phyloP scores from a whole-genome alignment of 2,329 filamentous ascomycete genomes.

The Pseudocercospora pini-densiflorae region DNA sequence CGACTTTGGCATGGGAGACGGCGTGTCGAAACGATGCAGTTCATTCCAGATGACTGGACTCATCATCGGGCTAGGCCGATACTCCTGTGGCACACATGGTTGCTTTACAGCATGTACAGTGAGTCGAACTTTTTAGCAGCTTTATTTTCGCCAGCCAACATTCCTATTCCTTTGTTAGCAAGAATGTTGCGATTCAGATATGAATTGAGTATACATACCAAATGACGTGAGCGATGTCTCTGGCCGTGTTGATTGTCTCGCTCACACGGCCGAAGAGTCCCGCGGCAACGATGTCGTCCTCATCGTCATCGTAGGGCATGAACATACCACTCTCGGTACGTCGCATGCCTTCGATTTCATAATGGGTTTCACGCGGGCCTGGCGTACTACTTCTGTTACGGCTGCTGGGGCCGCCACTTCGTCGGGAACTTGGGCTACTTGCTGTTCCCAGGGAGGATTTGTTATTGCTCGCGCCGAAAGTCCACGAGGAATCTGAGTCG shows the following conservation, averaged over 20 bases:
- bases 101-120: not conserved
- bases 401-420: constrained; percentile 42
- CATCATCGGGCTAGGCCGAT: not conserved
- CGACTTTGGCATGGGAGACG: not conserved
- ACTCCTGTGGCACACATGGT: not conserved
- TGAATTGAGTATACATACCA: constrained; percentile 45
- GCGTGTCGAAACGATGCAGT: not conserved
- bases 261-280: constrained; percentile 79
- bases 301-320: constrained; percentile 78
- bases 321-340: constrained; percentile 88
- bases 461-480: constrained; percentile 40
- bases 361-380: constrained; percentile 27
- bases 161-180: constrained; percentile 44
- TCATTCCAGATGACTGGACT: not conserved
- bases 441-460: constrained; percentile 38
- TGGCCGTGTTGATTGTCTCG: constrained; percentile 72
- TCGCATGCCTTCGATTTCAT: constrained; percentile 68
- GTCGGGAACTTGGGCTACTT: constrained; percentile 30
- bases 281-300: constrained; percentile 57
- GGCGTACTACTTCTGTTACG: constrained; percentile 26
- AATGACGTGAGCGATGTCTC: constrained; percentile 68
- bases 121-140: not conserved
- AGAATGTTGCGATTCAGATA: not conserved
- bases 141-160: constrained; percentile 64
- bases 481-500: constrained; percentile 38